Base-by-base conservation (phyloP, 179 eudicot genomes). In the Beta macrorhiza region DNA sequence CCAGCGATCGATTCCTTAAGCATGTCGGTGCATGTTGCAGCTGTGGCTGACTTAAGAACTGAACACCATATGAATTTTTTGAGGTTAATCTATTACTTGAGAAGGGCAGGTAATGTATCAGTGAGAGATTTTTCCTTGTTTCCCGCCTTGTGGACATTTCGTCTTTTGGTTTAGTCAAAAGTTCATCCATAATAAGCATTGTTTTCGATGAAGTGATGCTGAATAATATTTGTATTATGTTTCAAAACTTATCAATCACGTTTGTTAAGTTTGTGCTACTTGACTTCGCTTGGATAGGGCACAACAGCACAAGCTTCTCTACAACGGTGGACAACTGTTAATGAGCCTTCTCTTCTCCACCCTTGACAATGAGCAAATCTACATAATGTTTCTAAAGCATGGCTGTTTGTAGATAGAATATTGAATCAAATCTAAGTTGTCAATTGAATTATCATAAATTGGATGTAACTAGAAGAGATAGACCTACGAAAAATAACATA, bases 1-100 rank as follows among this genome's bases (percentile, higher is more conserved):
- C 82, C 95, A 91, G 84, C 91, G 95, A 75, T 42, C 88, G 49
- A 25, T 90, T 62, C 95, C 95, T 22, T 91, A 47, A 85, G 83
- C 78, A 44, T 70, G 22, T 44, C 25, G n/a, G 44, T 62, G 72
- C 61, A 42, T 72, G 11, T 57, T 78, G 45, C 67, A 61, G 62
- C 75, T 69, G 16, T 61, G 42, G 63, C 65, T 64, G 81, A 63
- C 79, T 32, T 67, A 62, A 4, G n/a, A 73, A 25, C 69, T 55
- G n/a, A 25, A 9, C 73, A 73, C 15, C 56, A 78, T 78, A 81
- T 53, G 79, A 53, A 29, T 8, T 22, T 55, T 61, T 74, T 75
- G 47, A 53, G 73, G 71, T 64, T 32, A 72, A n/a, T 76, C 70
- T 80, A n/a, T 69, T 61, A 10, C 13, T 51, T 52, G 25, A 11